Base-by-base conservation (phyloP, 208 protist genomes). In the Crithidia mellificae region DNA sequence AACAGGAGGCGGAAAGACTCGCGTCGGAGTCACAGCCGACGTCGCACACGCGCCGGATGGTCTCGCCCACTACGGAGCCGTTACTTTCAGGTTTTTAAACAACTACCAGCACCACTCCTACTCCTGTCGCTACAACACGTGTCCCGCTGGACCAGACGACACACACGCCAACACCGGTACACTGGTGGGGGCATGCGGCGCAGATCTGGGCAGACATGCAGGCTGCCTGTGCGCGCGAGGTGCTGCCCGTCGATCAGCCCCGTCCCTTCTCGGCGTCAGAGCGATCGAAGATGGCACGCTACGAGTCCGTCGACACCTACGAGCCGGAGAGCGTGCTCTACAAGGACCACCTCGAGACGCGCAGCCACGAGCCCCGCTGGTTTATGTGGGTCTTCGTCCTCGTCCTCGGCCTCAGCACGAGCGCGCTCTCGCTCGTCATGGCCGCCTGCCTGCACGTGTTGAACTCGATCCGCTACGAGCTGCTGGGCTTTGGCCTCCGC, bases 341-440 rank as follows among this genome's bases (percentile, higher is more conserved):
- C 69, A 88, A 88, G 69, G 82, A 88, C 38, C 68, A 88, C 64
- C 68, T 88, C 8, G 82, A 83, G 66, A 81, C 65, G 30, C 78
- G 78, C 14, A 82, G 64, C 50, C 66, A 80, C 49, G 82, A 88
- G 55, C 78, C 82, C 17, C 82, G 78, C 46, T 84, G 78, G 82
- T 88, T 84, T 44, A 88, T 88, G 68, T 88, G 82, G 82, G 71
- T 84, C 25, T 88, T 84, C 49, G 78, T 88, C 11, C 34, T 84
- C 24, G 36, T 67, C 14, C 53, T 88, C 4, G 82, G 82, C 52
- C 38, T 88, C 49, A 62, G 56, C n/a, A 72, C 75, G 14, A 82
- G 78, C 49, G 55, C 58, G 17, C 71, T 84, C 8, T 66, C 78
- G 12, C 72, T 88, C 29, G 30, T 29, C 19, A 65, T 78, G 46